Base-by-base conservation (phyloP, 495 filamentous ascomycete species). In the Podospora appendiculata region DNA sequence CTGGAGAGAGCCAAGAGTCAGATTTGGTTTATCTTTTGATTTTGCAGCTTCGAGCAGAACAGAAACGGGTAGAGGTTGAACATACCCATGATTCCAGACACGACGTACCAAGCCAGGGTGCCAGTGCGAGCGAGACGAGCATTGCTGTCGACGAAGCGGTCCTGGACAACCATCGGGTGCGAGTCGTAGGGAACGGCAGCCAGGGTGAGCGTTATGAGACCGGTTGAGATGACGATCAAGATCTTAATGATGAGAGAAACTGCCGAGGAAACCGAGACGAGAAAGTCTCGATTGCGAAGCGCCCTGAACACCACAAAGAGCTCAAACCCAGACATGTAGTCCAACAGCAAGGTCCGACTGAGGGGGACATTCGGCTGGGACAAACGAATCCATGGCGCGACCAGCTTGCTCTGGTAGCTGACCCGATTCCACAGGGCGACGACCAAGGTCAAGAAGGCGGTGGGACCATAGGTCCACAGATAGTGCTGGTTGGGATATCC, bases 281-380 rank as follows among this genome's bases (percentile, higher is more conserved):
- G 3, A 9, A 11, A 51, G 48, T 56, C 53, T 16, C 25, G n/a
- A 32, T 42, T 56, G 5, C 41, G 32, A 12, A 47, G 8, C 0
- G 48, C 41, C n/a, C 35, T 32, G 25, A 46, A 13, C 2, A 51
- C n/a, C 8, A 48, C 39, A 9, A 11, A 34, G 3, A 43, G 41
- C 34, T 36, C 33, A 14, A 56, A 41, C 13, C 40, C 34, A 12
- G 47, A 46, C n/a, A 56, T 13, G 25, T 56, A 56, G 42, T 56
- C 53, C 6, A 51, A 48, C n/a, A 56, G 42, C 7, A 56, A 16
- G 11, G 48, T 47, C 14, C 18, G 41, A 2, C 38, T 11, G 33
- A 18, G 5, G 14, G 18, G 7, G 4, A 25, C 34, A 2, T 13
- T 14, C 2, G 34, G 38, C 8, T 12, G 12, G 11, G 41, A 46